Conservation (phyloP, 1,139 yeast species). For the Suhomyces chickasaworum region DNA sequence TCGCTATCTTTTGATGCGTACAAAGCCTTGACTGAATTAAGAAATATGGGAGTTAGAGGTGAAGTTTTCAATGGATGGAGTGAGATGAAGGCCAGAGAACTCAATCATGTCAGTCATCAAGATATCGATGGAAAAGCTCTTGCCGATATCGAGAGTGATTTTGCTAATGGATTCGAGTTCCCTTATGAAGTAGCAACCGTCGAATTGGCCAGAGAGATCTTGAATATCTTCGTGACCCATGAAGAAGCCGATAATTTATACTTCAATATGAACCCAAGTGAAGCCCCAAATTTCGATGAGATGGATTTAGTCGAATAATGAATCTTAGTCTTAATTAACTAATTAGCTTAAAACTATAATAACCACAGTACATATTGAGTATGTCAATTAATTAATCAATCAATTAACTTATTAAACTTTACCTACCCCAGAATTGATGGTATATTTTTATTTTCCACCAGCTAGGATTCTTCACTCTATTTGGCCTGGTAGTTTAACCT, state of each 20-base stretch:
- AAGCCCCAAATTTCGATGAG: conserved; percentile 25
- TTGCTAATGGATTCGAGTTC: conserved; percentile 61
- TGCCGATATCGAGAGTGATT: conserved; percentile 42
- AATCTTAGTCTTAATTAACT: too few relatives aligned
- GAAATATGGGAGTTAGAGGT: conserved; percentile 26
- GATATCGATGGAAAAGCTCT: conserved; percentile 17
- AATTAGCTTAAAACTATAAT: too few relatives aligned
- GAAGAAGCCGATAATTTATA: conserved; percentile 81
- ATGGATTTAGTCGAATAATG: conserved; percentile 22
- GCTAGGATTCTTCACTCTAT: too few relatives aligned
- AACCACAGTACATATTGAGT: too few relatives aligned
- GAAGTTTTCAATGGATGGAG: conserved; percentile 45
- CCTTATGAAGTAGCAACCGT: conserved; percentile 65
- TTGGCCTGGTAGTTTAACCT: too few relatives aligned
- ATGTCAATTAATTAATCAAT: too few relatives aligned
- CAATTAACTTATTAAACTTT: too few relatives aligned
- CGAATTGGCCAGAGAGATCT: conserved; percentile 69
- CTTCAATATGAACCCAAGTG: conserved; percentile 58
- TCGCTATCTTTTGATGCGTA: conserved; percentile 40
- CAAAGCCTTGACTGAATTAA: conserved; percentile 31
- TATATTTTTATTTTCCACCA: too few relatives aligned
- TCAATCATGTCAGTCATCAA: conserved; percentile 33
- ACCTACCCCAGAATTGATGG: background rate
- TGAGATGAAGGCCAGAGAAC: conserved; percentile 44
- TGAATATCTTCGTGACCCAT: conserved; percentile 68